Percentiles rank a stretch among this genome's conserved stretches.
phyloP scores from a whole-genome alignment of 805 yeast species.

The Schwanniomyces sp. region DNA sequence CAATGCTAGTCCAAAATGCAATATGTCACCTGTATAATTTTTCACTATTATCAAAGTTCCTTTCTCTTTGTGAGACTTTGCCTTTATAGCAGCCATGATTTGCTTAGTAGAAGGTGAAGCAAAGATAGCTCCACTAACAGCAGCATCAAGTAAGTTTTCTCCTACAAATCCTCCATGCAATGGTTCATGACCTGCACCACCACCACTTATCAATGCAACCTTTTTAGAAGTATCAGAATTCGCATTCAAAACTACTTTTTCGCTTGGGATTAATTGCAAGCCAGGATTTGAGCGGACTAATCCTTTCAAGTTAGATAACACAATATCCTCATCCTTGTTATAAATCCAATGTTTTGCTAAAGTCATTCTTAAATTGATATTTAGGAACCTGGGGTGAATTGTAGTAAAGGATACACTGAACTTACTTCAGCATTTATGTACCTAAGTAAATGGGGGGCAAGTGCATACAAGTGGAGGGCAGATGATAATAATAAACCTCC shows the following conservation, averaged over 20 bases:
- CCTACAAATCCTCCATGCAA: conserved; percentile 92
- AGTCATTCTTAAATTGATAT: neutral
- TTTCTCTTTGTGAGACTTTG: conserved; percentile 46
- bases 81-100: conserved; percentile 68
- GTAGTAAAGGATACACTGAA: neutral
- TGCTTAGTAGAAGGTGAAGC: conserved; percentile 94
- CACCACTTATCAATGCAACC: conserved; percentile 81
- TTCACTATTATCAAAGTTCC: conserved; percentile 83
- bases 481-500: neutral
- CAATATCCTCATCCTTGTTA: conserved; percentile 42
- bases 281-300: conserved; percentile 56
- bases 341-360: conserved; percentile 52
- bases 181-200: conserved; percentile 97
- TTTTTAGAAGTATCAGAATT: conserved; percentile 42
- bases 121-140: conserved; percentile 85
- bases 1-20: conserved; percentile 89
- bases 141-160: conserved; percentile 76
- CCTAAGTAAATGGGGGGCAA: neutral
- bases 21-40: conserved; percentile 94
- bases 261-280: conserved; percentile 52
- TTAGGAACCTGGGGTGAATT: neutral
- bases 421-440: neutral
- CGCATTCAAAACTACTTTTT: conserved; percentile 53
- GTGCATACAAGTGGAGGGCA: neutral
- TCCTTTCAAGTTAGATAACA: conserved; percentile 51